A percentile compares a stretch with the other conserved stretches of the same genome.
phyloP scores from a whole-genome alignment of 176 grass and related monocot species.

The Musa troglodytarum region DNA sequence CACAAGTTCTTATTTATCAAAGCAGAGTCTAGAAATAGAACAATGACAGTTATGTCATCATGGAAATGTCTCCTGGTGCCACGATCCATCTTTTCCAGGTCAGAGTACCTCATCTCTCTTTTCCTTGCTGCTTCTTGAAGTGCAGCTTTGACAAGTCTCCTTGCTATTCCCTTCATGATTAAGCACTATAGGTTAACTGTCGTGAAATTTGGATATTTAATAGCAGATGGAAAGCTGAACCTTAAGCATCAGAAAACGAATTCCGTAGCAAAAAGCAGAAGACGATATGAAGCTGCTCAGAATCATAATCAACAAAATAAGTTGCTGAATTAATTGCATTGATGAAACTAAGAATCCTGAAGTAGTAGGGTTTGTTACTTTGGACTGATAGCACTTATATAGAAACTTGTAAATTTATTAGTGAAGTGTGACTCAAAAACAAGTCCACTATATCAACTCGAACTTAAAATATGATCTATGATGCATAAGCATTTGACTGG shows the following conservation, averaged over 20 bases:
- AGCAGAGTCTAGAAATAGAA: conserved; percentile 5
- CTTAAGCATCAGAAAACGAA: neutral
- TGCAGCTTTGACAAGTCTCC: conserved; percentile 4
- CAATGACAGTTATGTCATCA: conserved; percentile 18
- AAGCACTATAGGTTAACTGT: neutral
- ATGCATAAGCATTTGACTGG: too few relatives aligned
- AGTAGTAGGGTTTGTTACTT: too few relatives aligned
- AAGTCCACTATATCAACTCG: neutral
- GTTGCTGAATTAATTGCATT: too few relatives aligned
- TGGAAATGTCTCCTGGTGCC: conserved; percentile 16
- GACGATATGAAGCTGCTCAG: too few relatives aligned
- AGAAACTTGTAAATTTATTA: too few relatives aligned
- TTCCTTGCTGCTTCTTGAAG: conserved; percentile 8
- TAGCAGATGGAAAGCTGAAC: neutral
- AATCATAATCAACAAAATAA: too few relatives aligned
- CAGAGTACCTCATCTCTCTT: conserved; percentile 11
- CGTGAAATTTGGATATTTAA: neutral
- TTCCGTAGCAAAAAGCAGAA: too few relatives aligned
- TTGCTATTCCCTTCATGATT: conserved; percentile 8
- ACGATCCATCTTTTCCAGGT: conserved; percentile 15
- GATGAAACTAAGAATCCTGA: neutral
- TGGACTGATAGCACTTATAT: neutral
- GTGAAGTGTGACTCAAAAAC: neutral
- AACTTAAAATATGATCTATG: too few relatives aligned
- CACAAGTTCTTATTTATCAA: conserved; percentile 6